A percentile compares a stretch with the other conserved stretches of the same genome.
Evolutionary conservation across 2,329 filamentous ascomycete genomes (phyloP).

Genomic region (Aspergillus puulaauensis): DNA sequence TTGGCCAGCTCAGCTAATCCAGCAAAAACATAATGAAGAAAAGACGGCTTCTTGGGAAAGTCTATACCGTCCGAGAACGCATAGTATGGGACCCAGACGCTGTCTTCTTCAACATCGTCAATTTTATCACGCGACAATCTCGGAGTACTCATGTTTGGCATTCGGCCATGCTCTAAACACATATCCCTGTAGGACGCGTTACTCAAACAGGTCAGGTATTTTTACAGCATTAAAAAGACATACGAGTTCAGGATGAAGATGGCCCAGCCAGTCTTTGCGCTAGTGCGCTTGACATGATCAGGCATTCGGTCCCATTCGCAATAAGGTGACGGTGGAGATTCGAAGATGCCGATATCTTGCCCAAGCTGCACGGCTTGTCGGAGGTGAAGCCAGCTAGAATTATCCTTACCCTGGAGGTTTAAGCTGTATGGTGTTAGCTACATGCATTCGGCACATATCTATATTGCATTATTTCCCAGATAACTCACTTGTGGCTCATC

Average conservation of each 20-base stretch:
- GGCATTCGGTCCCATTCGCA: slow-evolving; percentile 12
- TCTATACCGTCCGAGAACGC: slow-evolving; percentile 29
- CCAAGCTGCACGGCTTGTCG: slow-evolving; percentile 32
- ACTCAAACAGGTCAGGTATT: slow-evolving; percentile 6
- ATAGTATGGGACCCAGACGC: slow-evolving; percentile 35
- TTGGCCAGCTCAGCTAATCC: slow-evolving; percentile 22
- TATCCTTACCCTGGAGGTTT: slow-evolving; percentile 26
- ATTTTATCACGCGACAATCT: slow-evolving; percentile 7
- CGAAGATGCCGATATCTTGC: slow-evolving; percentile 31
- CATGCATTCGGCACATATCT: neutral
- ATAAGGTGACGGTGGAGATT: slow-evolving; percentile 12
- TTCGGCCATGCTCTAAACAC: slow-evolving; percentile 25
- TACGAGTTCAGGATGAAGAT: slow-evolving; percentile 35
- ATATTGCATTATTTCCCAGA: neutral
- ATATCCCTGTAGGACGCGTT: slow-evolving; percentile 22
- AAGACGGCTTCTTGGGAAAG: slow-evolving; percentile 24
- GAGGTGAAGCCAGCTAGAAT: slow-evolving; percentile 31
- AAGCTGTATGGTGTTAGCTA: slow-evolving; percentile 23
- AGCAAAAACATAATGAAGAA: slow-evolving; percentile 25
- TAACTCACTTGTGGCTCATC: slow-evolving; percentile 33
- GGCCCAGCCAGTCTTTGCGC: slow-evolving; percentile 29
- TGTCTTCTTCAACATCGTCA: slow-evolving; percentile 15
- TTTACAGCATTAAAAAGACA: neutral
- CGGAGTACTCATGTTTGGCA: slow-evolving; percentile 21
- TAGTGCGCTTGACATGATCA: slow-evolving; percentile 20